phyloP scores from a whole-genome alignment of 768 basidiomycete genomes.

The Dioszegia crocea region DNA sequence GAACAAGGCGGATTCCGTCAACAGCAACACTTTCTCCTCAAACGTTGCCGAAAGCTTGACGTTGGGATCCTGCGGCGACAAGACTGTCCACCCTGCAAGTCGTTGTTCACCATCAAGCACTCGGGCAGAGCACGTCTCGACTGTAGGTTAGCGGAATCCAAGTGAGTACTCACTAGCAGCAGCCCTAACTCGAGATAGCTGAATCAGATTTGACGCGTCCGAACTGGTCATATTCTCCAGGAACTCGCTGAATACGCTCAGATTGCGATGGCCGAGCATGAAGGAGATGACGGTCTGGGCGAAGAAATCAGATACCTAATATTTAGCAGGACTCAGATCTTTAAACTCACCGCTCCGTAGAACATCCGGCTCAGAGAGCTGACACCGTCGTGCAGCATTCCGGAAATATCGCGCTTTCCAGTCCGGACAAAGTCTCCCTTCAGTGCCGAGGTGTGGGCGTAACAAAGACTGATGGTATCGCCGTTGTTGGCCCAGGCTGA shows the following conservation, averaged over 20 bases:
- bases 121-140: conserved; percentile 77
- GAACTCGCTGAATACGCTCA: conserved; percentile 90
- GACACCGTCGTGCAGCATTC: conserved; percentile 84
- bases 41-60: conserved; percentile 69
- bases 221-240: conserved; percentile 77
- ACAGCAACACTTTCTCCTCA: conserved; percentile 79
- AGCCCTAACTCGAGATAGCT: conserved; percentile 79
- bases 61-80: conserved; percentile 75
- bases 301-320: conserved; percentile 75
- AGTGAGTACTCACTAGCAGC: conserved; percentile 61
- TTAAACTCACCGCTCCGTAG: conserved; percentile 29
- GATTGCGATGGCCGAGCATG: conserved; percentile 59
- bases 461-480: conserved; percentile 80
- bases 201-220: conserved; percentile 85
- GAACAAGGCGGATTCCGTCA: conserved; percentile 58
- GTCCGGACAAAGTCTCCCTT: conserved; percentile 73
- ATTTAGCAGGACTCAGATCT: not conserved
- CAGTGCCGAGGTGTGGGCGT: conserved; percentile 87
- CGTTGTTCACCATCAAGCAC: conserved; percentile 75
- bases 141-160: conserved; percentile 17
- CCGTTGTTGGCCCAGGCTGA: conserved; percentile 98
- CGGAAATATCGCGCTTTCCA: conserved; percentile 87
- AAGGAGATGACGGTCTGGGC: conserved; percentile 78
- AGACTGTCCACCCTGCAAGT: conserved; percentile 84
- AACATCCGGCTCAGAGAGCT: conserved; percentile 78